These are phyloP conservation scores for Hirsutella rhossiliensis DNA, from an alignment of 2,329 filamentous ascomycete species.

Conservation along the genomic window DNA sequence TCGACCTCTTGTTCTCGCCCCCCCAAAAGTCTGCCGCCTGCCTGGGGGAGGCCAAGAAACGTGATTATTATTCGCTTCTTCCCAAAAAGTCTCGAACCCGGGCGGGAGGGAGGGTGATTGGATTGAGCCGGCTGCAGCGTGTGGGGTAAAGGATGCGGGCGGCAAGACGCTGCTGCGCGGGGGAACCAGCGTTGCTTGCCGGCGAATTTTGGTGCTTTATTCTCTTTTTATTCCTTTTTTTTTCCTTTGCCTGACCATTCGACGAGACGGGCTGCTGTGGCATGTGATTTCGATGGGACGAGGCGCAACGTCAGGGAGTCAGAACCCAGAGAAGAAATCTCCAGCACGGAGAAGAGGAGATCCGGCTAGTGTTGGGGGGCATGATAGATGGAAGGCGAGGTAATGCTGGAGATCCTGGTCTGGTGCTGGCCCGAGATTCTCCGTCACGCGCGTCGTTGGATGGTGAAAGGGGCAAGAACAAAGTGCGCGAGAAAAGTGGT, in stretches of 20 bases:
- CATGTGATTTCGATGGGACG: background rate
- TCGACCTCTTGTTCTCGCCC: background rate
- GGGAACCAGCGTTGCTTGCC: background rate
- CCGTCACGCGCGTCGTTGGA: background rate
- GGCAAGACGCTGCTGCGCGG: background rate
- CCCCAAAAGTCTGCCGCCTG: background rate
- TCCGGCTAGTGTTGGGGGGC: constrained; percentile 23
- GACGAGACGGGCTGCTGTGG: background rate
- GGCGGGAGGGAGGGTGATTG: constrained; percentile 2
- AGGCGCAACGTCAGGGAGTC: constrained; percentile 24
- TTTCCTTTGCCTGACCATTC: background rate
- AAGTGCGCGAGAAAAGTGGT: background rate
- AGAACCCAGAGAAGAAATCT: constrained; percentile 26
- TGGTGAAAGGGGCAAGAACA: background rate
- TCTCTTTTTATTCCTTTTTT: background rate
- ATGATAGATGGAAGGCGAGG: constrained; percentile 11
- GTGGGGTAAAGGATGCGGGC: constrained; percentile 12
- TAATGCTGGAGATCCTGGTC: background rate
- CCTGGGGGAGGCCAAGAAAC: background rate
- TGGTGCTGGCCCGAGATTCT: background rate
- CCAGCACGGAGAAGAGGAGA: constrained; percentile 26
- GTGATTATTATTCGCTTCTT: background rate
- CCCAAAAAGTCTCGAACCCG: background rate
- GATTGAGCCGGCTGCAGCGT: constrained; percentile 10
- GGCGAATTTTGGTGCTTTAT: background rate